Conservation (phyloP, 345 rosid genomes). For the Hypericum androsaemum region DNA sequence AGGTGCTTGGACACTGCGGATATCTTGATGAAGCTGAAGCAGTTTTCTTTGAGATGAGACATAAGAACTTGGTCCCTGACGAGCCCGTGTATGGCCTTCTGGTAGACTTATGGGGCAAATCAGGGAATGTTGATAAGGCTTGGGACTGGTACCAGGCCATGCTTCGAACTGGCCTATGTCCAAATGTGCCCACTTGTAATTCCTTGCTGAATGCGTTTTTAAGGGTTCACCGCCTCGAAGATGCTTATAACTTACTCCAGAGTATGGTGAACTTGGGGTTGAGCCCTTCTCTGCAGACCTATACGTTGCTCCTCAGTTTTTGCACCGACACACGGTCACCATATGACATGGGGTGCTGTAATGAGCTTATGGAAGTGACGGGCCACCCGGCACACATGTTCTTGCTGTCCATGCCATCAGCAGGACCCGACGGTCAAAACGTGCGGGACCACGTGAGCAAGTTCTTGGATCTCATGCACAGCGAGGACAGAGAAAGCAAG, state of each 20-base stretch:
- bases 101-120: constrained; percentile 91
- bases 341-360: constrained; percentile 58
- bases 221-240: constrained; percentile 49
- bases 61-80: constrained; percentile 78
- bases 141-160: constrained; percentile 78
- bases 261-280: constrained; percentile 66
- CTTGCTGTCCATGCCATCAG: constrained; percentile 61
- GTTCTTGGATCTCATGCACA: constrained; percentile 82
- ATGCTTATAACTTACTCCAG: constrained; percentile 65
- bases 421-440: constrained; percentile 85
- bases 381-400: constrained; percentile 85
- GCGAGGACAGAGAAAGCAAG: constrained; percentile 97
- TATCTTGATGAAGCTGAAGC: constrained; percentile 81
- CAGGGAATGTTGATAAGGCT: constrained; percentile 74
- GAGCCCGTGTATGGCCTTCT: constrained; percentile 90
- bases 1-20: constrained; percentile 91
- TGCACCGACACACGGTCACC: constrained; percentile 71
- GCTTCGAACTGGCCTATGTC: constrained; percentile 66
- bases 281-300: constrained; percentile 73
- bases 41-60: constrained; percentile 65
- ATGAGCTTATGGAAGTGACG: constrained; percentile 66
- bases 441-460: constrained; percentile 60
- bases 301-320: constrained; percentile 77
- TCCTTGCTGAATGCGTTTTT: constrained; percentile 87
- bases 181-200: constrained; percentile 91